Conservation (phyloP, 108 stramenopile species). For the Skeletonema menzelii region DNA sequence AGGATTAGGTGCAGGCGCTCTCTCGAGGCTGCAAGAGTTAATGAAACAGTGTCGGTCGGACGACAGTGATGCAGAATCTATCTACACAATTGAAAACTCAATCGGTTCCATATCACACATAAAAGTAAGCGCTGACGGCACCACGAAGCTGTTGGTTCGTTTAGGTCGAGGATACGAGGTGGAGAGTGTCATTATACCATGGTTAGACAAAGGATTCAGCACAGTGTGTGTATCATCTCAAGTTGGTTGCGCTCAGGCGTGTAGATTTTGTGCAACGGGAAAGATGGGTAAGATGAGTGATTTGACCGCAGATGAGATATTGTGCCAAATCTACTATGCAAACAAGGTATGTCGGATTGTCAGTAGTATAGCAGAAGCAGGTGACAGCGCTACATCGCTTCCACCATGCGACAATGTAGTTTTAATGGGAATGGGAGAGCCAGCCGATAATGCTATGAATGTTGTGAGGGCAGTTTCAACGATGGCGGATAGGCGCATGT, state of each 20-base stretch:
- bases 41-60: constrained; percentile 17
- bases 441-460: constrained; percentile 60
- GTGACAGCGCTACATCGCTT: constrained; percentile 7
- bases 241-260: constrained; percentile 90
- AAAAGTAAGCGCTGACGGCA: constrained; percentile 54
- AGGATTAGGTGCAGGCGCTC: constrained; percentile 13
- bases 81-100: constrained; percentile 31
- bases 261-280: constrained; percentile 81
- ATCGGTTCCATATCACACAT: constrained; percentile 43
- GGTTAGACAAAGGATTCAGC: constrained; percentile 57
- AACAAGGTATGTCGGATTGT: constrained; percentile 56
- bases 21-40: constrained; percentile 9
- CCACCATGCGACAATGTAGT: constrained; percentile 55
- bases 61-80: constrained; percentile 15
- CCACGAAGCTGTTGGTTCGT: constrained; percentile 70
- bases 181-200: constrained; percentile 86
- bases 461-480: constrained; percentile 55
- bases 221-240: constrained; percentile 75
- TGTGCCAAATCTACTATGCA: constrained; percentile 83
- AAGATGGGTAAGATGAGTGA: constrained; percentile 77
- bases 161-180: constrained; percentile 62
- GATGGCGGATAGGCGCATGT: constrained; percentile 59
- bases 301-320: constrained; percentile 74
- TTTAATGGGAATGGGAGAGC: constrained; percentile 95
- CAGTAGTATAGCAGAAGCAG: constrained; percentile 35